Conservation (phyloP, 2,329 filamentous ascomycete species). For the Xylaria digitata region DNA sequence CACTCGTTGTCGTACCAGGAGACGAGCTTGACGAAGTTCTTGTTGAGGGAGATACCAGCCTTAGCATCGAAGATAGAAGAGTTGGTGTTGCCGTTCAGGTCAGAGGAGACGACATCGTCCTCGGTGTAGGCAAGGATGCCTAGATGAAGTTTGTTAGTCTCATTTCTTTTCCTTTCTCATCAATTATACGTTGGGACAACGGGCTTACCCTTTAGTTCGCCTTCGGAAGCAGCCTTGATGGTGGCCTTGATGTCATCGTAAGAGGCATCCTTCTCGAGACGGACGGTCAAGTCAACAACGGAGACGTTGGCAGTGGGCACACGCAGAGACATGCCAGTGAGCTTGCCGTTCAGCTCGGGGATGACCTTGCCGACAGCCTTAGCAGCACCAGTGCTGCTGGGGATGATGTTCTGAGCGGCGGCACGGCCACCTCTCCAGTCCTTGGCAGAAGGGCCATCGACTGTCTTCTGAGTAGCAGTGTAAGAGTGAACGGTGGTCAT, state of each 20-base stretch:
- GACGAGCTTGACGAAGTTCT: constrained; percentile 98
- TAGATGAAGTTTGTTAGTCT: constrained; percentile 51
- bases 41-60: constrained; percentile 98
- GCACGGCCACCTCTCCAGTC: constrained; percentile 99
- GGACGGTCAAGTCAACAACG: constrained; percentile 95
- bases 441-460: constrained; percentile 97
- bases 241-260: constrained; percentile 94
- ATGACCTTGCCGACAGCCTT: constrained; percentile 99
- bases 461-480: constrained; percentile 99
- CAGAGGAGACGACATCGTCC: constrained; percentile 94
- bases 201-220: constrained; percentile 82
- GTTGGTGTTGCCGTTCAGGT: constrained; percentile 90
- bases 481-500: constrained; percentile 99
- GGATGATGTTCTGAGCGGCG: constrained; percentile 99
- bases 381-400: constrained; percentile 97
- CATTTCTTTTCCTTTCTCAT: background rate
- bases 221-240: constrained; percentile 88
- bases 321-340: constrained; percentile 99
- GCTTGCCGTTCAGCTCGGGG: constrained; percentile 97
- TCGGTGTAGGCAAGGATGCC: constrained; percentile 94
- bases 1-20: constrained; percentile 99
- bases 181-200: background rate
- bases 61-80: constrained; percentile 99
- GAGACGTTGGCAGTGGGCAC: constrained; percentile 99
- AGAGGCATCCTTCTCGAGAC: constrained; percentile 87